Evolutionary conservation across 106 monocot genomes (phyloP), one percentile per base, ranked within the genome.

Genomic region (Dendrobium nobile): DNA sequence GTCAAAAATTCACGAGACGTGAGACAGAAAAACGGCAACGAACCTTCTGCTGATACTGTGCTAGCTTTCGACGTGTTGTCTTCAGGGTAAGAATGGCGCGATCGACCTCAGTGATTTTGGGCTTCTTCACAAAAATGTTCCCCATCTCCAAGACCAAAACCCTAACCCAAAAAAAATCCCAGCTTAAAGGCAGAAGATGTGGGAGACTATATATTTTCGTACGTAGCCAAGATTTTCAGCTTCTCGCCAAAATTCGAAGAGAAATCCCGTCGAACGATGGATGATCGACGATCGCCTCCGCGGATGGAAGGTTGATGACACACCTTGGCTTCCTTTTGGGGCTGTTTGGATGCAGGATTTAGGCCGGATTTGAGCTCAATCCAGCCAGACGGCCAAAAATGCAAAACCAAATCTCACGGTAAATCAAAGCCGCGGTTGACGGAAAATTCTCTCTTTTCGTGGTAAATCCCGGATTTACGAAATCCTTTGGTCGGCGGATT

Each of bases 1-100:
- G 22, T n/a, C 20, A 61, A 0, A 61, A 5, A 15, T 19, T 9
- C 7, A 65, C 24, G 22, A 40, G 37, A 70, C 37, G 16, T 37
- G 37, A 13, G 0, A 37, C 11, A 10, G 33, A 37, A 70, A 31
- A 51, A 51, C 16, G 40, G 27, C n/a, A 28, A 41, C 44, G 54
- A 6, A 93, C 95, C 95, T 93, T 82, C 11, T 85, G 68, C 81
- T 93, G 93, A 77, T 89, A 90, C 70, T 89, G 87, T 19, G 79
- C 89, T 54, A 96, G 91, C 83, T 93, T 93, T 1, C 96, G 93
- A 47, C 96, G 93, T 55, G 91, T 91, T 44, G 96, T 96, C 81
- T 90, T 93, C 85, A 96, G 91, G 44, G 87, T 76, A 68, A 93
- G 88, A 56, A 96, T 96, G 18, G 96, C 96, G 15, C 85, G 83